phyloP scores from a whole-genome alignment of 2,329 filamentous ascomycete species.

The Rugonectria rugulosa region DNA sequence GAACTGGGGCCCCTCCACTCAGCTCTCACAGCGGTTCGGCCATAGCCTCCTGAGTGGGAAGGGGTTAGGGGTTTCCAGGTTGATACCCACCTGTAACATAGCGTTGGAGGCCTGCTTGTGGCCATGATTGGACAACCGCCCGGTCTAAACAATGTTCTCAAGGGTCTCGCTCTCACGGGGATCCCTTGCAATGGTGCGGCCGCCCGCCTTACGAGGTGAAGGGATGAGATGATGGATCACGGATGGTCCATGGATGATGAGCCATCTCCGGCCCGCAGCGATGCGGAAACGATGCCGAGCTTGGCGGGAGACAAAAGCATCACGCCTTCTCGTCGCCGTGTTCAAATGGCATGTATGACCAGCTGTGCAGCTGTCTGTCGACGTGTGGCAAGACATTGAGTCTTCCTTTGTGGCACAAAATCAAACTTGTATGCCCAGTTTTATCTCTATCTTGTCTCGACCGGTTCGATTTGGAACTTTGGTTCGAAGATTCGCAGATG shows the following conservation, averaged over 20 bases:
- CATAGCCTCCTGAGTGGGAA: background rate
- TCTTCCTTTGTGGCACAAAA: too few relatives aligned
- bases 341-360: too few relatives aligned
- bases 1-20: background rate
- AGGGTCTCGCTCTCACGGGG: background rate
- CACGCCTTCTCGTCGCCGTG: background rate
- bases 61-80: slow-evolving; percentile 6
- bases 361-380: background rate
- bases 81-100: slow-evolving; percentile 24
- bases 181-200: slow-evolving; percentile 1
- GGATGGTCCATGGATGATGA: background rate
- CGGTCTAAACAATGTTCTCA: background rate
- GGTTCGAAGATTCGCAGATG: background rate
- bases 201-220: background rate
- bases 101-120: slow-evolving; percentile 1
- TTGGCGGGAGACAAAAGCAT: too few relatives aligned
- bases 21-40: background rate
- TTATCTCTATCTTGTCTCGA: too few relatives aligned
- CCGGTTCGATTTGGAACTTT: background rate
- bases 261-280: background rate
- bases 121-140: background rate
- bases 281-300: slow-evolving; percentile 1
- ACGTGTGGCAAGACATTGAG: background rate
- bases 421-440: too few relatives aligned
- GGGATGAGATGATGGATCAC: background rate